Evolutionary conservation across 78 protist species (phyloP).

Genomic region (Dictyostelium brefeldianum): DNA sequence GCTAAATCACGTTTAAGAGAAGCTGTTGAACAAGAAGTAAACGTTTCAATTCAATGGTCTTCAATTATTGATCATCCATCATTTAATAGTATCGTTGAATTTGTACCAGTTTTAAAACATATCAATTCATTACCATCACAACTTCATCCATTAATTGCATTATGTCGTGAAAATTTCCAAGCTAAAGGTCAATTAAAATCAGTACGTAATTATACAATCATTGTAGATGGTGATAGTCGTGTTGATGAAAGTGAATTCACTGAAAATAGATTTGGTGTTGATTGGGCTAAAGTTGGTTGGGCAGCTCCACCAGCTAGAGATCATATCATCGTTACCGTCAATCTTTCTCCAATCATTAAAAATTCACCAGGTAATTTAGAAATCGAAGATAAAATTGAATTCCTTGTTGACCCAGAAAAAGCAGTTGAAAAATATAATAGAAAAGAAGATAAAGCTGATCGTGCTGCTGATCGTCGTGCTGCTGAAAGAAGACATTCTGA

Average conservation of each 20-base stretch:
- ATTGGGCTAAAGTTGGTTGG: slow-evolving; percentile 56
- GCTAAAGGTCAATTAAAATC: slow-evolving; percentile 31
- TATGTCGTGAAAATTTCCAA: slow-evolving; percentile 47
- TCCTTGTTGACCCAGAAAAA: slow-evolving; percentile 59
- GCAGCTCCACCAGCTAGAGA: slow-evolving; percentile 39
- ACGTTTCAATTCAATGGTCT: slow-evolving; percentile 44
- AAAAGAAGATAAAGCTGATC: background rate
- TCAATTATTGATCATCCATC: slow-evolving; percentile 26
- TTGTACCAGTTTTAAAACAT: slow-evolving; percentile 11
- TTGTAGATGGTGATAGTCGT: slow-evolving; percentile 26
- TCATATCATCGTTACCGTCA: slow-evolving; percentile 35
- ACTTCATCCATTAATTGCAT: slow-evolving; percentile 42
- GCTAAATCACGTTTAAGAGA: slow-evolving; percentile 11
- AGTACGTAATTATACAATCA: slow-evolving; percentile 36
- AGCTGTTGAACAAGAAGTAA: slow-evolving; percentile 38
- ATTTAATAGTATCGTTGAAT: slow-evolving; percentile 1
- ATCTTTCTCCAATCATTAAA: slow-evolving; percentile 15
- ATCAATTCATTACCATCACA: slow-evolving; percentile 1
- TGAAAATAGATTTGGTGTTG: slow-evolving; percentile 72
- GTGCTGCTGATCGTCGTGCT: background rate
- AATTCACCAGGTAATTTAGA: slow-evolving; percentile 8
- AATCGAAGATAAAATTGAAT: slow-evolving; percentile 54
- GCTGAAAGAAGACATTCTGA: slow-evolving; percentile 24
- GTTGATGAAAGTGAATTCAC: slow-evolving; percentile 56
- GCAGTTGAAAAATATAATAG: slow-evolving; percentile 48